A percentile compares a stretch with the other conserved stretches of the same genome.
These are phyloP conservation scores for Papilionanthe hybrid DNA, from an alignment of 116 monocot species.

Conservation along the genomic window DNA sequence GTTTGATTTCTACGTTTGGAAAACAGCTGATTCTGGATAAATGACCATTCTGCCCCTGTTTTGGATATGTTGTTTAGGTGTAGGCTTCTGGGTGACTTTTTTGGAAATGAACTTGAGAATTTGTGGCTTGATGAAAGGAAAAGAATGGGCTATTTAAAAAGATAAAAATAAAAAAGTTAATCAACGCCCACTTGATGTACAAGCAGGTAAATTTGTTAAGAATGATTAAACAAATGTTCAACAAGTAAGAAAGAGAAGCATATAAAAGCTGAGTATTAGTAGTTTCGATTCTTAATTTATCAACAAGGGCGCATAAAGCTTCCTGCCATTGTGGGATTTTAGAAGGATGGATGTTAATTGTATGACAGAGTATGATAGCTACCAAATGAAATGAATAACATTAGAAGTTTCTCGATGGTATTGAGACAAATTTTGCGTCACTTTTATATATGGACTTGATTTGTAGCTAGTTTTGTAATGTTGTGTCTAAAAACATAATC, in stretches of 20 bases:
- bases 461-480: background rate
- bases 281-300: background rate
- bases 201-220: conserved; percentile 1
- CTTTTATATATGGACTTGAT: background rate
- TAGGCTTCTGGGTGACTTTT: conserved; percentile 16
- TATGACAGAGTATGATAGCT: background rate
- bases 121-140: conserved; percentile 35
- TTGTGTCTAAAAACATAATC: background rate
- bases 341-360: background rate
- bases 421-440: background rate
- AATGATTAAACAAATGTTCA: background rate
- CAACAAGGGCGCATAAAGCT: background rate
- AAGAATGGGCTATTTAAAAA: conserved; percentile 28
- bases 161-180: background rate
- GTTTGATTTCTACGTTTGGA: no score
- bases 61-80: no score
- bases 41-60: no score
- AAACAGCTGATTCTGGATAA: no score
- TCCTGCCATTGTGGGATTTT: background rate
- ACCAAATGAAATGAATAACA: background rate
- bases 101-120: conserved; percentile 34
- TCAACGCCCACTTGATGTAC: background rate
- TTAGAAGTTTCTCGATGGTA: background rate
- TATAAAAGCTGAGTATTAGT: background rate
- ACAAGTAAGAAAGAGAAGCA: background rate